A percentile compares a stretch with the other conserved stretches of the same genome.
Conservation (phyloP, 1,284 basidiomycete species). For the Trichosporon sp. region DNA sequence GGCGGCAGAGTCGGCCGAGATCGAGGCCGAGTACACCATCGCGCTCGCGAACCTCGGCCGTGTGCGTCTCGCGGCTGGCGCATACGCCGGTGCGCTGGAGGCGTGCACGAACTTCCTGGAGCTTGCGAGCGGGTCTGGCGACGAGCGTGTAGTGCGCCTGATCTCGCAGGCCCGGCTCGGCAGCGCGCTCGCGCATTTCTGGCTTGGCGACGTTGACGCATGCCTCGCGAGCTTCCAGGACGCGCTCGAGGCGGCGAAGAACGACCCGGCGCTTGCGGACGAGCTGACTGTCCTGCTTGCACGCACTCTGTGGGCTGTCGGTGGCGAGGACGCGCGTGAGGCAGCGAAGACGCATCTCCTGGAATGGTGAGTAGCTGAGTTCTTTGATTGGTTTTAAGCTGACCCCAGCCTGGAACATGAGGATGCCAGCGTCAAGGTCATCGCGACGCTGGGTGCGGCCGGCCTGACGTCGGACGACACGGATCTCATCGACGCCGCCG, state of each 20-base stretch:
- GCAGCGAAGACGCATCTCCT: conserved; percentile 73
- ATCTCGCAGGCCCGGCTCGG: conserved; percentile 64
- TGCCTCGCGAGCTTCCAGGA: conserved; percentile 65
- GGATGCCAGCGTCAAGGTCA: conserved; percentile 58
- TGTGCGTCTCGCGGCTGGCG: conserved; percentile 60
- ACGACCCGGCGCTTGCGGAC: conserved; percentile 56
- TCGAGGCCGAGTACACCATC: conserved; percentile 74
- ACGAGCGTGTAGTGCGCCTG: conserved; percentile 12
- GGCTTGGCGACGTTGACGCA: conserved; percentile 60
- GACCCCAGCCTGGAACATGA: conserved; percentile 60
- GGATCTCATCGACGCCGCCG: conserved; percentile 75
- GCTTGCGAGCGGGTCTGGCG: conserved; percentile 54
- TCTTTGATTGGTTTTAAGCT: not conserved
- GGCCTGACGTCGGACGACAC: conserved; percentile 75
- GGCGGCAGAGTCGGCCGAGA: conserved; percentile 67
- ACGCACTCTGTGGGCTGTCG: conserved; percentile 74
- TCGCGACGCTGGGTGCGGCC: conserved; percentile 78
- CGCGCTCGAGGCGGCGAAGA: conserved; percentile 58
- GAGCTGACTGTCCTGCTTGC: conserved; percentile 72
- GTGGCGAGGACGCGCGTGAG: conserved; percentile 67
- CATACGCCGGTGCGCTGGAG: conserved; percentile 62
- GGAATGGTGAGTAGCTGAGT: conserved; percentile 64
- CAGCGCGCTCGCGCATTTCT: conserved; percentile 66
- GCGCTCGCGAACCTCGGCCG: conserved; percentile 80
- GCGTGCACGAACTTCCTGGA: conserved; percentile 70